These are phyloP conservation scores for Pichia scutulata DNA, from an alignment of 805 yeast genomes.

Conservation along the genomic window DNA sequence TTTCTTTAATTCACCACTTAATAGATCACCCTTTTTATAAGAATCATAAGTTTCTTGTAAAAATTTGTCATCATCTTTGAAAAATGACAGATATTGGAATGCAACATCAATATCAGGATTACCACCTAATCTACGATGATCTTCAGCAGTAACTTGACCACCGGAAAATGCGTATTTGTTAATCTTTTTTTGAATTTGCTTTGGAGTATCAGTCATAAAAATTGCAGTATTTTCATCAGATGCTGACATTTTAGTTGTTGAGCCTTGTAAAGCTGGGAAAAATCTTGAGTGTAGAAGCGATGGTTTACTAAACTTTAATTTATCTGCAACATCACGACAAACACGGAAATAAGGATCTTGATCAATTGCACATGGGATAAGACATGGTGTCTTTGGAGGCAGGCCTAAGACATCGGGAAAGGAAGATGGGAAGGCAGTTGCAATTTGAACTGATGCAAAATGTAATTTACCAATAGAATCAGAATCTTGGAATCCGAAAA, in stretches of 20 bases:
- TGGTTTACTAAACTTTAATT: slow-evolving; percentile 84
- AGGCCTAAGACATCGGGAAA: slow-evolving; percentile 88
- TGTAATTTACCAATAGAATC: slow-evolving; percentile 93
- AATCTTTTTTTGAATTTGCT: slow-evolving; percentile 86
- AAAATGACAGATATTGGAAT: slow-evolving; percentile 85
- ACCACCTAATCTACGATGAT: slow-evolving; percentile 86
- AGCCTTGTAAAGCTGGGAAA: slow-evolving; percentile 97
- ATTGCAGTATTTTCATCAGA: slow-evolving; percentile 85
- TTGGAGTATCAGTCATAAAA: slow-evolving; percentile 90
- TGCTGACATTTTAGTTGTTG: slow-evolving; percentile 95
- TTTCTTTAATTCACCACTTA: slow-evolving; percentile 91
- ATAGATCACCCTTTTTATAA: slow-evolving; percentile 72
- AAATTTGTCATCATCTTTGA: slow-evolving; percentile 80
- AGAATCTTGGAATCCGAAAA: slow-evolving; percentile 90
- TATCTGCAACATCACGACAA: slow-evolving; percentile 94
- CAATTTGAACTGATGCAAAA: slow-evolving; percentile 93
- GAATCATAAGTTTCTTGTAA: slow-evolving; percentile 51
- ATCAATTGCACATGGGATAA: slow-evolving; percentile 98
- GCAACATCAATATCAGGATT: slow-evolving; percentile 94
- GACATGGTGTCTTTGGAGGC: slow-evolving; percentile 86
- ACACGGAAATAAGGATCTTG: slow-evolving; percentile 98
- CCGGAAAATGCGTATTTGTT: slow-evolving; percentile 97
- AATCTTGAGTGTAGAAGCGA: slow-evolving; percentile 88
- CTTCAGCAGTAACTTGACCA: slow-evolving; percentile 81
- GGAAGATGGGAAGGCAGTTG: slow-evolving; percentile 92